A percentile compares a stretch with the other conserved stretches of the same genome.
Conservation (phyloP, 495 filamentous ascomycete species). For the Saxophila tyrrhenica region DNA sequence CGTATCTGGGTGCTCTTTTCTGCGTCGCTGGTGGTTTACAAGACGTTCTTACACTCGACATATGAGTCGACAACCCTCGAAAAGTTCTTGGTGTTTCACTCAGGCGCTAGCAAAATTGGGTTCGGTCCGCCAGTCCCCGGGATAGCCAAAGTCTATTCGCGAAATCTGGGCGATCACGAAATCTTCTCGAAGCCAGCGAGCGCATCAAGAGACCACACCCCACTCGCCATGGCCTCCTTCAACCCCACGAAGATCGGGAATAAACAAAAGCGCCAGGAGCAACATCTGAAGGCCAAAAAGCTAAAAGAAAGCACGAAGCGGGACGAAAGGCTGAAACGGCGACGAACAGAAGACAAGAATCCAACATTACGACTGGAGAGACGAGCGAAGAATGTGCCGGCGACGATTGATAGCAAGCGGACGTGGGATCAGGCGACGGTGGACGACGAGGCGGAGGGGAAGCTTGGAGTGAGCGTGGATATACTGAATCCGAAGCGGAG, state of each 20-base stretch:
- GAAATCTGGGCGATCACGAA: neutral
- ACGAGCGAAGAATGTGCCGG: conserved; percentile 63
- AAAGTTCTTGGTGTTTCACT: neutral
- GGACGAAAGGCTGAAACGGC: conserved; percentile 62
- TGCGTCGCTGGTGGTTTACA: no score
- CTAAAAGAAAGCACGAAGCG: conserved; percentile 57
- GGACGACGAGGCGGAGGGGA: conserved; percentile 41
- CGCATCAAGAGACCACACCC: neutral
- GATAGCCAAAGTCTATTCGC: neutral
- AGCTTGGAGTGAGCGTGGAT: conserved; percentile 62
- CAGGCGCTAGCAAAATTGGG: neutral
- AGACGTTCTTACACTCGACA: no score
- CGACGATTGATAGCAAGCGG: conserved; percentile 78
- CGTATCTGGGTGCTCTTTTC: no score
- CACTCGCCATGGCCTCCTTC: conserved; percentile 25
- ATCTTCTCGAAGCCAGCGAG: neutral
- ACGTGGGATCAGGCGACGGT: conserved; percentile 87
- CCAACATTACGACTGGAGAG: conserved; percentile 62
- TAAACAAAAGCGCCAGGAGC: conserved; percentile 60
- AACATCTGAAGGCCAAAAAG: conserved; percentile 71
- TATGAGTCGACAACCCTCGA: neutral
- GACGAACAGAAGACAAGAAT: conserved; percentile 74
- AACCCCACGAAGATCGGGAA: conserved; percentile 39
- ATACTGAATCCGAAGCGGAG: conserved; percentile 63
- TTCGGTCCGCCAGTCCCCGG: neutral